These are phyloP conservation scores for Eutypa lata DNA, from an alignment of 2,329 filamentous ascomycete genomes.

Conservation along the genomic window DNA sequence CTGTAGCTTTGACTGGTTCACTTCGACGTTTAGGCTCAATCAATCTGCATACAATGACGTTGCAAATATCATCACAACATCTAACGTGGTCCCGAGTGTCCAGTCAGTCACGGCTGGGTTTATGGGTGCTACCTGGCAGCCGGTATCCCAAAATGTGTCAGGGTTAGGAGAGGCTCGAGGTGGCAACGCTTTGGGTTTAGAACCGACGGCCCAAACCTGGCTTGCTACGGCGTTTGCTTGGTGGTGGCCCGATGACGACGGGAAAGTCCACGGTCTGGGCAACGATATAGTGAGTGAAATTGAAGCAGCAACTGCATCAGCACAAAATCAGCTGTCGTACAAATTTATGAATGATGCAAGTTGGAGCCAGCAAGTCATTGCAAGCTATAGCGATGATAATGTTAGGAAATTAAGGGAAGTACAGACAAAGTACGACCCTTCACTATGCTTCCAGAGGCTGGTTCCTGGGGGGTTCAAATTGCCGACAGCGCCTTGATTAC, in stretches of 20 bases:
- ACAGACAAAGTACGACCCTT: background rate
- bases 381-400: slow-evolving; percentile 10
- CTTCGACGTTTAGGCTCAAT: too few relatives aligned
- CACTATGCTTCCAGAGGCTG: background rate
- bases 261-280: background rate
- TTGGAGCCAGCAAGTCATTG: too few relatives aligned
- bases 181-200: slow-evolving; percentile 8
- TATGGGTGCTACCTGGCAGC: too few relatives aligned
- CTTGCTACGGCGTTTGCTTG: slow-evolving; percentile 2
- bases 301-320: background rate
- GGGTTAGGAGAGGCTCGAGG: background rate
- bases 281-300: background rate
- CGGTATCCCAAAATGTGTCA: background rate
- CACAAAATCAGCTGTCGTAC: background rate
- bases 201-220: slow-evolving; percentile 9
- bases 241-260: slow-evolving; percentile 6
- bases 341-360: background rate
- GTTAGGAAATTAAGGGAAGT: background rate
- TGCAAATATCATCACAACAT: too few relatives aligned
- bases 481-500: too few relatives aligned
- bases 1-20: too few relatives aligned
- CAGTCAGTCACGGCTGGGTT: too few relatives aligned
- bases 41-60: too few relatives aligned
- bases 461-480: slow-evolving; percentile 2
- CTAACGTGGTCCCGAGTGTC: too few relatives aligned